Conservation (phyloP, 78 protist species). For the Dictyostelium purpureum region DNA sequence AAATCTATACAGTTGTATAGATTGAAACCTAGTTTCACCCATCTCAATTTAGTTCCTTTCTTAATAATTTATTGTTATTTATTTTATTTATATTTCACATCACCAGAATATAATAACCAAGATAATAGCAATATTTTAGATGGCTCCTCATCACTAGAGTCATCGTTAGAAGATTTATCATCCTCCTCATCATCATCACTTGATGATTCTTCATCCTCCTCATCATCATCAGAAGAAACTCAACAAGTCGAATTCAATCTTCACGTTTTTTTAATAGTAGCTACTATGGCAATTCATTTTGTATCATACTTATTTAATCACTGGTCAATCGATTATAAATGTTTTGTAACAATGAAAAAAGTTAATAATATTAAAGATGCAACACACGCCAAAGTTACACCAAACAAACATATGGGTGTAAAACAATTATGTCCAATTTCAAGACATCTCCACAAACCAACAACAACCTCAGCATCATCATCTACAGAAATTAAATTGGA, state of each 20-base stretch:
- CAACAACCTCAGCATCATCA: not conserved
- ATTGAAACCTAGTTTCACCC: conserved; percentile 1
- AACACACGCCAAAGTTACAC: conserved; percentile 3
- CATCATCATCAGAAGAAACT: not conserved
- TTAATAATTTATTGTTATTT: conserved; percentile 26
- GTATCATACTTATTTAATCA: conserved; percentile 38
- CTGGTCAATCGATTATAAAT: conserved; percentile 60
- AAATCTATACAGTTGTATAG: conserved; percentile 18
- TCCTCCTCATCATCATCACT: not conserved
- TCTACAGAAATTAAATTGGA: not conserved
- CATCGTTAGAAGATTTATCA: not conserved
- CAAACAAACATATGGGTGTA: conserved; percentile 38
- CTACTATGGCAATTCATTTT: conserved; percentile 21
- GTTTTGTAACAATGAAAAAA: conserved; percentile 4
- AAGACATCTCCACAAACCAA: not conserved
- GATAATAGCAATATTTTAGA: not conserved
- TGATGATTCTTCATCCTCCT: too few relatives aligned
- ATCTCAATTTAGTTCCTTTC: conserved; percentile 50
- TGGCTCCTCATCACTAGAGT: not conserved
- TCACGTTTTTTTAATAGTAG: conserved; percentile 7
- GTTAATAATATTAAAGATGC: conserved; percentile 27
- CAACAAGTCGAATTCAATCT: not conserved
- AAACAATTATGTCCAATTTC: conserved; percentile 1
- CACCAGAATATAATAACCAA: not conserved
- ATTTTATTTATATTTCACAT: conserved; percentile 7